Percentiles rank a stretch among this genome's conserved stretches.
Conservation (phyloP, 1,284 basidiomycete genomes). For the Anthracocystis setariae region DNA sequence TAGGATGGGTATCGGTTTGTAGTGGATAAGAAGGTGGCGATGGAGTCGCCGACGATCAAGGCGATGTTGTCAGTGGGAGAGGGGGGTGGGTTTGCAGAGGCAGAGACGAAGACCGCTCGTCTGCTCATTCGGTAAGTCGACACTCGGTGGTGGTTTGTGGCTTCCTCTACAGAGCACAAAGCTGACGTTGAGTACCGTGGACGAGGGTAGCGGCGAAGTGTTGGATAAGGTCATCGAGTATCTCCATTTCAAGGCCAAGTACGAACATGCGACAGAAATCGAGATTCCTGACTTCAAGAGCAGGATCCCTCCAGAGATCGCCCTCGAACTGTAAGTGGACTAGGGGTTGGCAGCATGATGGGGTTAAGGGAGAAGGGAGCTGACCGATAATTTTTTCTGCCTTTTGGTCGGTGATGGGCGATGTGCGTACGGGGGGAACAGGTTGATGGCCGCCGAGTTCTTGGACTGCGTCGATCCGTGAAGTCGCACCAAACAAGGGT, state of each 20-base stretch:
- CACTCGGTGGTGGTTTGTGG: no score
- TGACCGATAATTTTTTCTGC: no score
- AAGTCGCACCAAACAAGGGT: neutral
- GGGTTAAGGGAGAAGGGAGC: neutral
- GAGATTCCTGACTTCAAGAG: conserved; percentile 82
- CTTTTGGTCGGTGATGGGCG: no score
- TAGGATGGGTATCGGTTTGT: conserved; percentile 63
- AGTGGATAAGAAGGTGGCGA: conserved; percentile 45
- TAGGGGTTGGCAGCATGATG: neutral
- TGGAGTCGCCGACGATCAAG: conserved; percentile 53
- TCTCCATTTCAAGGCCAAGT: conserved; percentile 79
- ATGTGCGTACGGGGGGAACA: no score
- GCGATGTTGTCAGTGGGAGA: conserved; percentile 57
- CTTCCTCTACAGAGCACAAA: no score
- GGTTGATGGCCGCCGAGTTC: conserved; percentile 64
- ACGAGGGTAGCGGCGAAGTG: conserved; percentile 79
- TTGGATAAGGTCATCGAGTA: conserved; percentile 85
- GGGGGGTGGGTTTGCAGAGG: conserved; percentile 69
- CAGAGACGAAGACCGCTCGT: conserved; percentile 67
- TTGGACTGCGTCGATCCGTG: conserved; percentile 41
- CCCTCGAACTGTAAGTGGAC: conserved; percentile 78
- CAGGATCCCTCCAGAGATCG: conserved; percentile 80
- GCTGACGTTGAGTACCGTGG: no score
- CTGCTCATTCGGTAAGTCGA: conserved; percentile 68
- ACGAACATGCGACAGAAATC: conserved; percentile 74